Evolutionary conservation across 257 asterid species (phyloP).

Genomic region (Solanum sparsipilum): DNA sequence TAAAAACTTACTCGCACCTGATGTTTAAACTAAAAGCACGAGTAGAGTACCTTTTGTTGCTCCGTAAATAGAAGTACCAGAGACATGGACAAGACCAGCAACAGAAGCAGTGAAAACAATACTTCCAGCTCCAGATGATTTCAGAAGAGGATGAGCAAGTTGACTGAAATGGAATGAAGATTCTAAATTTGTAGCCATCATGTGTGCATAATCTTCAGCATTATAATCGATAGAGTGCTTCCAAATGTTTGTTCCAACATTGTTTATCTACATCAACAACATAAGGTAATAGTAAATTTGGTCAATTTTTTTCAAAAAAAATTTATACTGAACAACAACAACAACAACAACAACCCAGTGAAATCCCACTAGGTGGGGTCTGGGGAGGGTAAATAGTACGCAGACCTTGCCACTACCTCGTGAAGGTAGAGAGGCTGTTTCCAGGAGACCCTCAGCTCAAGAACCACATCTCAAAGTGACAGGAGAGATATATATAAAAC

Average conservation of each 20-base stretch:
- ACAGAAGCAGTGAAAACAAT: slow-evolving; percentile 77
- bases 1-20: not conserved
- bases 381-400: no score
- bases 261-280: slow-evolving; percentile 44
- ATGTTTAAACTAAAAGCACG: not conserved
- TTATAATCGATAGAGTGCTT: slow-evolving; percentile 69
- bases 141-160: slow-evolving; percentile 75
- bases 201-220: slow-evolving; percentile 51
- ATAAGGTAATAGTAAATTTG: not conserved
- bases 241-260: slow-evolving; percentile 87
- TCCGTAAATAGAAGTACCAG: slow-evolving; percentile 78
- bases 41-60: slow-evolving; percentile 59
- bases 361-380: no score
- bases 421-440: no score
- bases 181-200: slow-evolving; percentile 82
- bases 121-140: slow-evolving; percentile 64
- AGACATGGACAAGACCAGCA: slow-evolving; percentile 60
- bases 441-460: no score
- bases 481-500: no score
- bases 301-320: not conserved
- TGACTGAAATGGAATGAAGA: slow-evolving; percentile 79
- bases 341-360: no score
- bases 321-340: not conserved
- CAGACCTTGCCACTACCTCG: no score
- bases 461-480: no score